Evolutionary conservation across 768 basidiomycete species (phyloP).

Genomic region (Mycena alexandri): DNA sequence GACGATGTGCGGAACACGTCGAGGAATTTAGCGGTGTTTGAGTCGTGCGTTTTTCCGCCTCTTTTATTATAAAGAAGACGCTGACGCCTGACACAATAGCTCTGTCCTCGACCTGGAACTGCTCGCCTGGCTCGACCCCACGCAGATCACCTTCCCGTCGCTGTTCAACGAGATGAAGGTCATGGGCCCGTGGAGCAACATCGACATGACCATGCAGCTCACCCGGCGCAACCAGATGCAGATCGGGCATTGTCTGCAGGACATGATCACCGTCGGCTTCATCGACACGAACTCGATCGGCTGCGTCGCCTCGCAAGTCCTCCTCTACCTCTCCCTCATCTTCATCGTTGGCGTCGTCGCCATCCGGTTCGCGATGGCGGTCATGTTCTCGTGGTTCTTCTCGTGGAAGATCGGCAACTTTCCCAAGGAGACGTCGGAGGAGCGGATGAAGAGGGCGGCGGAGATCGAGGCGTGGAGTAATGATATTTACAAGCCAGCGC

Average conservation of each 20-base stretch:
- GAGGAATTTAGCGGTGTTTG: slow-evolving; percentile 93
- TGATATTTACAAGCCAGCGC: slow-evolving; percentile 95
- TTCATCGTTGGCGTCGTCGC: slow-evolving; percentile 98
- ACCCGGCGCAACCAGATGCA: slow-evolving; percentile 76
- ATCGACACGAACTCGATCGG: slow-evolving; percentile 96
- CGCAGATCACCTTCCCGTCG: slow-evolving; percentile 85
- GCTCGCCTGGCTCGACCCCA: slow-evolving; percentile 84
- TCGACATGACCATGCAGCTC: slow-evolving; percentile 91
- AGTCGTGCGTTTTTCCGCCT: slow-evolving; percentile 71
- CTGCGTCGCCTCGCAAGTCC: slow-evolving; percentile 92
- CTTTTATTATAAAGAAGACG: background rate
- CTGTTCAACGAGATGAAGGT: slow-evolving; percentile 85
- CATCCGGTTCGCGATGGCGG: slow-evolving; percentile 96
- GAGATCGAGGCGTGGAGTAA: slow-evolving; percentile 98
- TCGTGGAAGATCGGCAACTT: slow-evolving; percentile 96
- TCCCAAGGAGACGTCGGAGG: slow-evolving; percentile 91
- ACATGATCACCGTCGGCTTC: slow-evolving; percentile 90
- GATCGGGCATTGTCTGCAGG: slow-evolving; percentile 86
- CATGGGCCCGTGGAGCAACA: slow-evolving; percentile 81
- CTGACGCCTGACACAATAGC: slow-evolving; percentile 53
- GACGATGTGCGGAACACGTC: slow-evolving; percentile 75
- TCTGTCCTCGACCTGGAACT: slow-evolving; percentile 90
- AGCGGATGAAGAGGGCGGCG: slow-evolving; percentile 88
- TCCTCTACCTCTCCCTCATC: slow-evolving; percentile 93
- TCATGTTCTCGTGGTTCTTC: slow-evolving; percentile 98